Conservation (phyloP, 768 basidiomycete genomes). For the Chiua virens region DNA sequence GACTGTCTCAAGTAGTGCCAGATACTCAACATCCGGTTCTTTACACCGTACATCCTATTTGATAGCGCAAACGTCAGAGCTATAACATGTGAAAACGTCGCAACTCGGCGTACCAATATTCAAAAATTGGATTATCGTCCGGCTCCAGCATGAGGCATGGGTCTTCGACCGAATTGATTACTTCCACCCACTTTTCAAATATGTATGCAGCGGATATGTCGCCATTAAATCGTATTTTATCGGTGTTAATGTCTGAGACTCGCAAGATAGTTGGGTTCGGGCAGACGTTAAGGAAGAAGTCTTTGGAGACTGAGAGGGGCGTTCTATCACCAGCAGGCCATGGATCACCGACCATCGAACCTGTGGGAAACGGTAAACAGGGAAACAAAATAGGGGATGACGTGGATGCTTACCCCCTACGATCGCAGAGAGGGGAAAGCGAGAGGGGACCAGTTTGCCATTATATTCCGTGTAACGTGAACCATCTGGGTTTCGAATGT, state of each 20-base stretch:
- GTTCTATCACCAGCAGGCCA: conserved; percentile 33
- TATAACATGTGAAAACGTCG: neutral
- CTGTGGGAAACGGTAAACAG: conserved; percentile 22
- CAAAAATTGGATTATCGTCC: conserved; percentile 30
- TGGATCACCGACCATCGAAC: conserved; percentile 41
- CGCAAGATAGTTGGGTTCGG: conserved; percentile 35
- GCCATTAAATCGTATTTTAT: conserved; percentile 27
- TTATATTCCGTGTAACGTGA: conserved; percentile 38
- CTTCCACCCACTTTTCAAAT: conserved; percentile 39
- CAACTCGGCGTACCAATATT: conserved; percentile 32
- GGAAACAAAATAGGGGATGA: neutral
- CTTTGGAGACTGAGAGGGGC: conserved; percentile 36
- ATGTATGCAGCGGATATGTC: conserved; percentile 29
- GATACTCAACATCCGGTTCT: conserved; percentile 32
- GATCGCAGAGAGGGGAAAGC: conserved; percentile 41
- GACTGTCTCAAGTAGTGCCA: conserved; percentile 35
- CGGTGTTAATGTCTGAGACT: conserved; percentile 27
- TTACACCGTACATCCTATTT: conserved; percentile 35
- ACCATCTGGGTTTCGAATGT: conserved; percentile 38
- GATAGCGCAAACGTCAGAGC: neutral
- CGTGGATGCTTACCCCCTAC: conserved; percentile 32
- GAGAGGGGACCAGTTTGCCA: conserved; percentile 38
- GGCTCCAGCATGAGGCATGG: conserved; percentile 39
- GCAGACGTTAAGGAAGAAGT: conserved; percentile 43
- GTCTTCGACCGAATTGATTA: conserved; percentile 35